A percentile compares a stretch with the other conserved stretches of the same genome.
Evolutionary conservation across 768 basidiomycete species (phyloP).

Genomic region (Saitozyma sp.): DNA sequence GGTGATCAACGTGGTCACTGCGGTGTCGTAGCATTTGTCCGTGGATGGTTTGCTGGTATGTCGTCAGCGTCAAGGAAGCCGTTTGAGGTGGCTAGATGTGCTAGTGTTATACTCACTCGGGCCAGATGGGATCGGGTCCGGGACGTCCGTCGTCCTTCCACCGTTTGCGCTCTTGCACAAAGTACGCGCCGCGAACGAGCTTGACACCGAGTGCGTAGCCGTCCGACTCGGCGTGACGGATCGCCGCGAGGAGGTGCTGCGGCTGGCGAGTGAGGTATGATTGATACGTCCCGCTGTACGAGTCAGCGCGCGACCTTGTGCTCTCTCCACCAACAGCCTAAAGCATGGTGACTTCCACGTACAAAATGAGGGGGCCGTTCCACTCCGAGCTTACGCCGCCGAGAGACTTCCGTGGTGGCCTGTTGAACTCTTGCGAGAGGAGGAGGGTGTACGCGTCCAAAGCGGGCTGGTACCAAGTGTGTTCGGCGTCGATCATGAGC

Average conservation of each 20-base stretch:
- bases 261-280: conserved; percentile 79
- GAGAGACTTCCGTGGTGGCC: conserved; percentile 12
- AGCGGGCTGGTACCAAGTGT: conserved; percentile 67
- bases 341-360: too few relatives aligned
- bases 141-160: conserved; percentile 45
- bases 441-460: conserved; percentile 75
- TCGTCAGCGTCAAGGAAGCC: neutral
- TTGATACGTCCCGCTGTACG: conserved; percentile 77
- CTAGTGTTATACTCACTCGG: conserved; percentile 31
- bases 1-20: conserved; percentile 61
- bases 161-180: conserved; percentile 64
- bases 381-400: neutral
- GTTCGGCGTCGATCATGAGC: conserved; percentile 81
- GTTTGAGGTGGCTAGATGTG: too few relatives aligned
- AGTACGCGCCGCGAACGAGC: conserved; percentile 91
- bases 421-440: conserved; percentile 77
- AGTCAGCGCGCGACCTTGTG: conserved; percentile 3
- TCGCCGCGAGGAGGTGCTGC: conserved; percentile 64
- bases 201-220: conserved; percentile 82
- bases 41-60: conserved; percentile 56
- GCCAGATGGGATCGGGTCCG: conserved; percentile 50
- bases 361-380: conserved; percentile 42
- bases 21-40: conserved; percentile 69
- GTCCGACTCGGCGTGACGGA: conserved; percentile 65
- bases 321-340: too few relatives aligned